These are phyloP conservation scores for Pleomassaria siparia DNA, from an alignment of 2,329 filamentous ascomycete species.

Conservation along the genomic window DNA sequence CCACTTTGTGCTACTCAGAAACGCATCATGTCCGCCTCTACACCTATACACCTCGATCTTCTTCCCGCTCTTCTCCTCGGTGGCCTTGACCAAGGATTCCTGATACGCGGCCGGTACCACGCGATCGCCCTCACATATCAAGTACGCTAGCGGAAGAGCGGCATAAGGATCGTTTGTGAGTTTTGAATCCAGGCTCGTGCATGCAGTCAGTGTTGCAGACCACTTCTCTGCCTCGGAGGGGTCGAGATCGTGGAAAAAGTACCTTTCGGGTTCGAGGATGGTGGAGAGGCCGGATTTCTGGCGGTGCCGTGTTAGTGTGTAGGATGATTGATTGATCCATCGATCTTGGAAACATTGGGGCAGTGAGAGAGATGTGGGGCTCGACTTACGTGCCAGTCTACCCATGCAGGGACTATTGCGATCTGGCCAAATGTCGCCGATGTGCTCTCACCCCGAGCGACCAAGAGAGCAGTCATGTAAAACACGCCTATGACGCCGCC, in stretches of 20 bases:
- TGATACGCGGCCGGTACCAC: neutral
- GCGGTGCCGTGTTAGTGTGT: neutral
- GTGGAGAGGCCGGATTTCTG: neutral
- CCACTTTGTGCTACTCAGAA: conserved; percentile 1
- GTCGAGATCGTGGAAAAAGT: conserved; percentile 2
- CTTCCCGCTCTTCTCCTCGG: conserved; percentile 1
- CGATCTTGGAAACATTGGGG: no score
- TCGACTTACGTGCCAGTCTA: neutral
- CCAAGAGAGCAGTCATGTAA: conserved; percentile 4
- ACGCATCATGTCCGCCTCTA: conserved; percentile 4
- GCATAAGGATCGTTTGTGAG: conserved; percentile 8
- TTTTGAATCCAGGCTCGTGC: neutral
- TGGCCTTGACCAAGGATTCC: neutral
- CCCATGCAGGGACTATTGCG: neutral
- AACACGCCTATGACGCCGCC: conserved; percentile 8
- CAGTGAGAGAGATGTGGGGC: neutral
- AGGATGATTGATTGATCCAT: no score
- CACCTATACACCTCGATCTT: conserved; percentile 1
- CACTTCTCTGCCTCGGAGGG: neutral
- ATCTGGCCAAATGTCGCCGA: neutral
- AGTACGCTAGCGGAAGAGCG: conserved; percentile 4
- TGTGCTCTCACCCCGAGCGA: conserved; percentile 1
- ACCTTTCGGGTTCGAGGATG: neutral
- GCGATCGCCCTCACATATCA: conserved; percentile 3
- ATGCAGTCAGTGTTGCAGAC: conserved; percentile 2